Conservation (phyloP, 179 eudicot species). For the Nepenthes alata region DNA sequence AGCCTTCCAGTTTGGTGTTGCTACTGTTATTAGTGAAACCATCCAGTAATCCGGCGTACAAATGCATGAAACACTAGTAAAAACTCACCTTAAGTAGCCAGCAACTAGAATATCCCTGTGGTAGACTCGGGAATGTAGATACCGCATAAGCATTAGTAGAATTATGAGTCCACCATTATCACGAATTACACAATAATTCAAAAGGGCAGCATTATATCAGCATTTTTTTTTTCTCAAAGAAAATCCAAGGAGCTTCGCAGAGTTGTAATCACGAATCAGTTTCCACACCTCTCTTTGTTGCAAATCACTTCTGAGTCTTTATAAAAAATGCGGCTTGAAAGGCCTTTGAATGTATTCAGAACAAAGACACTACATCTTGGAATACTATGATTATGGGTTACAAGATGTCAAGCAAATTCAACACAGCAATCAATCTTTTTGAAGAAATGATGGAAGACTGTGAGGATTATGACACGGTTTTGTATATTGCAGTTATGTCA, state of each 20-base stretch:
- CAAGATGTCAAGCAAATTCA: constrained; percentile 43
- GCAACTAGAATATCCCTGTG: too few relatives aligned
- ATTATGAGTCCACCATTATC: too few relatives aligned
- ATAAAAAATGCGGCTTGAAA: constrained; percentile 53
- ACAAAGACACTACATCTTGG: constrained; percentile 56
- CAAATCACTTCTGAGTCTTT: constrained; percentile 52
- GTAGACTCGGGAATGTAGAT: too few relatives aligned
- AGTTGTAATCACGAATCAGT: constrained; percentile 18
- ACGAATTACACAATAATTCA: too few relatives aligned
- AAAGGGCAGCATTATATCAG: too few relatives aligned
- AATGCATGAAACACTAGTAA: too few relatives aligned
- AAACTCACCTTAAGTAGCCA: too few relatives aligned
- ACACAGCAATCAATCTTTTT: constrained; percentile 38
- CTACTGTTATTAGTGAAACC: too few relatives aligned
- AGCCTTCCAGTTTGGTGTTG: too few relatives aligned
- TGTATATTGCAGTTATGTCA: constrained; percentile 49
- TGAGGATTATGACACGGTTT: constrained; percentile 36
- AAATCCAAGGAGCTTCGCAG: constrained; percentile 56
- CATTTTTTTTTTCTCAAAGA: constrained; percentile 2
- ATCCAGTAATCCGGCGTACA: background rate
- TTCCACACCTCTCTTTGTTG: constrained; percentile 30
- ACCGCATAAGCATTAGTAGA: too few relatives aligned
- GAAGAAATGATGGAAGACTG: constrained; percentile 39
- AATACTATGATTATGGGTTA: constrained; percentile 57
- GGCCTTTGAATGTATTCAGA: constrained; percentile 29